These are phyloP conservation scores for Lachnellula arida DNA, from an alignment of 2,329 filamentous ascomycete species.

Conservation along the genomic window DNA sequence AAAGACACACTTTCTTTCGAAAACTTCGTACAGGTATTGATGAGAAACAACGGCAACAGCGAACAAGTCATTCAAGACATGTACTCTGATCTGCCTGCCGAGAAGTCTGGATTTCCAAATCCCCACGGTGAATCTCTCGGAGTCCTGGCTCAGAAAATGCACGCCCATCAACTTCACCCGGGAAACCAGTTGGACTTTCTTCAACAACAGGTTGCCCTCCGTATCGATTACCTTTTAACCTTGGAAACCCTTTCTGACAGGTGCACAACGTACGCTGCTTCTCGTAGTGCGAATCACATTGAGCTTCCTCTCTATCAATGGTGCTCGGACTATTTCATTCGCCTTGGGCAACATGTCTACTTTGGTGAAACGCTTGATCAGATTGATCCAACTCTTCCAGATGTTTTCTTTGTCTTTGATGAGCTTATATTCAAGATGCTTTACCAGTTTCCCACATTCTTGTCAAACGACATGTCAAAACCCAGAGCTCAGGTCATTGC, in stretches of 20 bases:
- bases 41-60: not conserved
- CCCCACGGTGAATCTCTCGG: not conserved
- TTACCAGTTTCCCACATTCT: not conserved
- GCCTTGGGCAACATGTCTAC: not conserved
- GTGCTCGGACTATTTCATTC: not conserved
- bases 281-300: not conserved
- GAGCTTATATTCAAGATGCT: not conserved
- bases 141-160: not conserved
- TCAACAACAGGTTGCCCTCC: not conserved
- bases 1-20: not conserved
- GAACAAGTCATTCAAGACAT: not conserved
- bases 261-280: not conserved
- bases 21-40: not conserved
- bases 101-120: not conserved
- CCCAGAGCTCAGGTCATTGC: not conserved
- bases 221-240: not conserved
- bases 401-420: not conserved
- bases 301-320: not conserved
- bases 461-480: not conserved
- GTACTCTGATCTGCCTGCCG: not conserved
- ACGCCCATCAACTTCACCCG: not conserved
- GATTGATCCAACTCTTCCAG: not conserved
- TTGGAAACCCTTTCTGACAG: not conserved
- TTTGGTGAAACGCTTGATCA: not conserved
- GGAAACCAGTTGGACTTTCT: not conserved